A percentile compares a stretch with the other conserved stretches of the same genome.
Conservation (phyloP, 352 stramenopile genomes). For the Globisporangium cylindrosporum region DNA sequence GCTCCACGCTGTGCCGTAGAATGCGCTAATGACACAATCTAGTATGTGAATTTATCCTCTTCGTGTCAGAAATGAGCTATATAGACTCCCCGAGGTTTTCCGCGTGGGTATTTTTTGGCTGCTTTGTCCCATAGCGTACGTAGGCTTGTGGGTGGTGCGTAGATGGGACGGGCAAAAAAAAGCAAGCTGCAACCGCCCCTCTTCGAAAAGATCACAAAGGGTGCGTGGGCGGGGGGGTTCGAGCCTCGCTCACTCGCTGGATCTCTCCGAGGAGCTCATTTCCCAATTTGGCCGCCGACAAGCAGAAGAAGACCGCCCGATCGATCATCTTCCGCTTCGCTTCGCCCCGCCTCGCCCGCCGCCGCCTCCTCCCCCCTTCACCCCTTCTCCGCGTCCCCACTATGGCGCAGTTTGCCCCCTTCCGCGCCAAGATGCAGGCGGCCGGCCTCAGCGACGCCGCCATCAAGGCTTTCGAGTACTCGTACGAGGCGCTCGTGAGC, state of each 20-base stretch:
- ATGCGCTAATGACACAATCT: background rate
- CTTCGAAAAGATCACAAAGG: background rate
- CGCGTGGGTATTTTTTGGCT: background rate
- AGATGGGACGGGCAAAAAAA: background rate
- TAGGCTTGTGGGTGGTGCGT: background rate
- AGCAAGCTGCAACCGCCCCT: background rate
- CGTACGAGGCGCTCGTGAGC: conserved; percentile 94
- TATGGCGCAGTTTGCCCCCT: conserved; percentile 72
- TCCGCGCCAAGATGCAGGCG: conserved; percentile 95
- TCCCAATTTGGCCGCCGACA: conserved; percentile 16
- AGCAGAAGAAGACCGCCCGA: conserved; percentile 12
- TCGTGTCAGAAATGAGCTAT: background rate
- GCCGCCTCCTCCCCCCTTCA: conserved; percentile 5
- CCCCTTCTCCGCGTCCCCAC: background rate
- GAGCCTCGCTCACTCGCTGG: background rate
- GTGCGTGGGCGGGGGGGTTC: background rate
- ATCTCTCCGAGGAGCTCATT: conserved; percentile 11
- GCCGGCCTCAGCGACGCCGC: conserved; percentile 93
- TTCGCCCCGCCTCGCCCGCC: background rate
- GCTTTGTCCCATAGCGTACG: background rate
- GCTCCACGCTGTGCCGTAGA: background rate
- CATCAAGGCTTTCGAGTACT: conserved; percentile 98
- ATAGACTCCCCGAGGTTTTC: background rate
- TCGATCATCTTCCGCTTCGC: conserved; percentile 13
- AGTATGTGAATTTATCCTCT: background rate